phyloP scores from a whole-genome alignment of 78 protist species.

The Mastigamoeba balamuthi region DNA sequence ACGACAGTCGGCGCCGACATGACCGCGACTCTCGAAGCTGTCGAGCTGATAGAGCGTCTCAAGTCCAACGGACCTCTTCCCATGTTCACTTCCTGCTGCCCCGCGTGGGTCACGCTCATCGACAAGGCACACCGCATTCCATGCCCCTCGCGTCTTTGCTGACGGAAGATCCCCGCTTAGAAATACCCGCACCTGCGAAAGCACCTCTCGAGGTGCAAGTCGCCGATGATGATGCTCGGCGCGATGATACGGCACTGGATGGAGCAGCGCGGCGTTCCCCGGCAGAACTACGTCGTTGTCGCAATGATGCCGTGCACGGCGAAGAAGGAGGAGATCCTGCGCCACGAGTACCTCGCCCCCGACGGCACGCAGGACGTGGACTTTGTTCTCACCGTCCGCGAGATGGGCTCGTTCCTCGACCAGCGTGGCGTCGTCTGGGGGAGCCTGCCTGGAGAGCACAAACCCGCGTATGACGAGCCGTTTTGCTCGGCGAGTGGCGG shows the following conservation, averaged over 20 bases:
- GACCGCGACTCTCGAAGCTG: slow-evolving; percentile 49
- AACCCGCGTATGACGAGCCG: neutral
- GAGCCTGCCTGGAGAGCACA: neutral
- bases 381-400: neutral
- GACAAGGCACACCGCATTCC: slow-evolving; percentile 1
- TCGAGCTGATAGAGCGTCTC: slow-evolving; percentile 23
- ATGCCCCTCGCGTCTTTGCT: too few relatives aligned
- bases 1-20: slow-evolving; percentile 40
- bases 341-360: neutral
- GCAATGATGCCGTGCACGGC: neutral
- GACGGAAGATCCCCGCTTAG: too few relatives aligned
- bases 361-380: neutral
- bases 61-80: slow-evolving; percentile 8
- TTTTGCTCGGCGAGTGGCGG: neutral
- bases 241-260: neutral
- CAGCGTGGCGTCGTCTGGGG: neutral
- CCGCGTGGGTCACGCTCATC: slow-evolving; percentile 33
- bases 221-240: neutral
- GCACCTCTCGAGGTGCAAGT: neutral
- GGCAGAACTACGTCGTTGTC: neutral
- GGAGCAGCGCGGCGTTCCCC: neutral
- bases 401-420: neutral
- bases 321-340: neutral
- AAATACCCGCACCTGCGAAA: neutral
- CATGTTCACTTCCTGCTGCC: slow-evolving; percentile 59